Conservation (phyloP, 306 rosid genomes). For the Begonia masoniana region DNA sequence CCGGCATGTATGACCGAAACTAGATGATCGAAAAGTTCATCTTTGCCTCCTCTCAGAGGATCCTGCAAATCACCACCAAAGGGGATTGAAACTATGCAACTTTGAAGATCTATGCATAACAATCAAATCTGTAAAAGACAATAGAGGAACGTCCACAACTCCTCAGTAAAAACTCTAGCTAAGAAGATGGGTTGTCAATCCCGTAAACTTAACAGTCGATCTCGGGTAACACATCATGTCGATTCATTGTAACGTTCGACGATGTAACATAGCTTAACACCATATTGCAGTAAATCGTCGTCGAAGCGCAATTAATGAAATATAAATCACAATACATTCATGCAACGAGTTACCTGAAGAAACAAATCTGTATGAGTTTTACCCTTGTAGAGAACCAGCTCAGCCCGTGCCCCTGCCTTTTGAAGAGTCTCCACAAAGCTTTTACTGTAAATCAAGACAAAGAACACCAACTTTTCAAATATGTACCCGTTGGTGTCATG, state of each 20-base stretch:
- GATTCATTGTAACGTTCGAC: background rate
- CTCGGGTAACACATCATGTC: background rate
- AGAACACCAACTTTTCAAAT: conserved; percentile 1
- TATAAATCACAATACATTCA: conserved; percentile 1
- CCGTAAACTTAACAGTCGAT: background rate
- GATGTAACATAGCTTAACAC: background rate
- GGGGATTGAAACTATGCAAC: background rate
- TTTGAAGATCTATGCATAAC: background rate
- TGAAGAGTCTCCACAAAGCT: conserved; percentile 45
- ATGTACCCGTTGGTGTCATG: too few species aligned
- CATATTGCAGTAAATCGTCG: too few species aligned
- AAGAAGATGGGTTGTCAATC: background rate
- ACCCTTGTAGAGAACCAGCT: conserved; percentile 58
- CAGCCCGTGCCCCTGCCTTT: conserved; percentile 52
- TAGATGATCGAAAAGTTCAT: conserved; percentile 55
- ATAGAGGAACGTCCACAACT: too few species aligned
- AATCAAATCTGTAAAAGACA: too few species aligned
- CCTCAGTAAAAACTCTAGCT: too few species aligned
- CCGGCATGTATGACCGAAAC: conserved; percentile 52
- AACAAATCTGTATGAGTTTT: conserved; percentile 96
- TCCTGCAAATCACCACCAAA: conserved; percentile 34
- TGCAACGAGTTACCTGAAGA: conserved; percentile 42
- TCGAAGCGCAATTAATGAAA: background rate
- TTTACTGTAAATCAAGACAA: conserved; percentile 41
- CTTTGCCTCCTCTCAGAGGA: conserved; percentile 88